These are phyloP conservation scores for Hypoxylon rubiginosum DNA, from an alignment of 2,329 filamentous ascomycete genomes.

Conservation along the genomic window DNA sequence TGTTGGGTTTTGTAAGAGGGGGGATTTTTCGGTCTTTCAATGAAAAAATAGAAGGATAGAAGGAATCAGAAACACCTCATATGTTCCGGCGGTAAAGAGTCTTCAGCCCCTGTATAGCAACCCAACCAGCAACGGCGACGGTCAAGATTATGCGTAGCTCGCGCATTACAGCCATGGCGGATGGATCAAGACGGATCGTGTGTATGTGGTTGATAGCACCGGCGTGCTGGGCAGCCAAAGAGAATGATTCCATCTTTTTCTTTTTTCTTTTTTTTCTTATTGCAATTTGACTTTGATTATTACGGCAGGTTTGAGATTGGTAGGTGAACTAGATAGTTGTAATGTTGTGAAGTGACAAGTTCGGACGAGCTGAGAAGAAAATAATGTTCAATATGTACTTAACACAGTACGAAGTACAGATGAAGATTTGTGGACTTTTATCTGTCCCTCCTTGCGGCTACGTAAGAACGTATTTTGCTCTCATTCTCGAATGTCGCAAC, in stretches of 20 bases:
- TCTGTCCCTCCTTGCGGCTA: background rate
- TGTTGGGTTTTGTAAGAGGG: background rate
- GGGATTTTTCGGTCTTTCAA: background rate
- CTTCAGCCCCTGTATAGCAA: constrained; percentile 50
- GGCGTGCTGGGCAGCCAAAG: constrained; percentile 53
- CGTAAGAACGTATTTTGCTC: no score
- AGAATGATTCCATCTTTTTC: constrained; percentile 55
- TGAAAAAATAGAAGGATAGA: background rate
- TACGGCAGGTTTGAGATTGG: background rate
- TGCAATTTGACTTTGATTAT: background rate
- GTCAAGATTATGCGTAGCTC: constrained; percentile 51
- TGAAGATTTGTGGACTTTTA: constrained; percentile 21
- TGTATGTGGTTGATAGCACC: constrained; percentile 54
- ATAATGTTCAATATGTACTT: no score
- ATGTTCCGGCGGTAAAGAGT: constrained; percentile 33
- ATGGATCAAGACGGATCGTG: constrained; percentile 50
- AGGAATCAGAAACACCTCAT: constrained; percentile 3
- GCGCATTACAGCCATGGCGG: constrained; percentile 45
- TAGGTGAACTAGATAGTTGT: background rate
- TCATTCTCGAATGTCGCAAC: background rate
- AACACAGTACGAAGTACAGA: background rate
- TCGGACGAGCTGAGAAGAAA: background rate
- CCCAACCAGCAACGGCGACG: constrained; percentile 51
- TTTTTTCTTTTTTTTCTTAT: constrained; percentile 1
- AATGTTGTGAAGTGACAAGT: constrained; percentile 4